phyloP scores from a whole-genome alignment of 495 filamentous ascomycete genomes.

The Xylaria venustula region DNA sequence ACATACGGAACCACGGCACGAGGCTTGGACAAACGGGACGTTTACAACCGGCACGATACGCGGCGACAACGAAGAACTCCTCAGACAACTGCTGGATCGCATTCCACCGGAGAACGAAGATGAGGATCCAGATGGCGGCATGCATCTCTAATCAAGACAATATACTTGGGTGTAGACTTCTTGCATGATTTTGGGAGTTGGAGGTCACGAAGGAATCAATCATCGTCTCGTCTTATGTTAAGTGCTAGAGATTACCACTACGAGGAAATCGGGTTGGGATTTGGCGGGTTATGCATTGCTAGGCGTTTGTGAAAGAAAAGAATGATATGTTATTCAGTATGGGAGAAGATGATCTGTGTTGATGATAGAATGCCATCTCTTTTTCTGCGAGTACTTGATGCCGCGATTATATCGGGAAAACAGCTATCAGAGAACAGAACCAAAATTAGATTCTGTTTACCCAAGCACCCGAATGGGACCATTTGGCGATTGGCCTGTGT shows the following conservation, averaged over 20 bases:
- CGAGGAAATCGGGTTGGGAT: not conserved
- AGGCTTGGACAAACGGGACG: constrained; percentile 54
- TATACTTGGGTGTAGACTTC: not conserved
- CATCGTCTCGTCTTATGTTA: not conserved
- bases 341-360: not conserved
- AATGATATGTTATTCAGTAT: not conserved
- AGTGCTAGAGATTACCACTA: not conserved
- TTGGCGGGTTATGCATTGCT: constrained; percentile 4
- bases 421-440: too few relatives aligned
- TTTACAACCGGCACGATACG: constrained; percentile 52
- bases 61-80: constrained; percentile 48
- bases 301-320: constrained; percentile 9
- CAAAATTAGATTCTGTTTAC: too few relatives aligned
- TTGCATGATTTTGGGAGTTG: not conserved
- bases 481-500: too few relatives aligned
- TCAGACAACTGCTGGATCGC: constrained; percentile 40
- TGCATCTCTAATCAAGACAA: constrained; percentile 56
- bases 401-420: too few relatives aligned
- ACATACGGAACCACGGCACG: constrained; percentile 22
- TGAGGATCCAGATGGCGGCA: constrained; percentile 57
- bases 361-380: too few relatives aligned
- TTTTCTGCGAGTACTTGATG: too few relatives aligned
- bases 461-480: too few relatives aligned
- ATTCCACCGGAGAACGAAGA: constrained; percentile 27
- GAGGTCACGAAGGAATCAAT: not conserved